Base-by-base conservation (phyloP, 768 basidiomycete genomes). In the Sarcodon sp. region DNA sequence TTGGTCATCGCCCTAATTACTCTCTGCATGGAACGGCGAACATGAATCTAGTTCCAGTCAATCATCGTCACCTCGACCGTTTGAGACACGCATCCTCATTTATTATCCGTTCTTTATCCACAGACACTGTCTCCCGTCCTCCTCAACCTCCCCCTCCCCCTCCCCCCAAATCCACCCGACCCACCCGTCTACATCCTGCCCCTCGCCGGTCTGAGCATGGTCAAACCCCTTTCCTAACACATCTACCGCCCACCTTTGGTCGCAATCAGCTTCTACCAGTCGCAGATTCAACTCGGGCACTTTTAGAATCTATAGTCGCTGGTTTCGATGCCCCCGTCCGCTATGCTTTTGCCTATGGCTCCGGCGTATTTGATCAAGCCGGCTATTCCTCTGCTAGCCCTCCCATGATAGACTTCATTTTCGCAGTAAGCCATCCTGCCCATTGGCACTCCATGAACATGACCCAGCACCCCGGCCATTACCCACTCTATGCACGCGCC, bases 381-480 rank as follows among this genome's bases (percentile, higher is more conserved):
- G 88, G 93, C 13, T 87, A 93, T 55, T 56, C 54, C 44, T 58
- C 59, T 16, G 57, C 57, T 10, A 64, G 68, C 13, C 62, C 57
- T 38, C 92, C 92, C 0, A 88, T 98, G 86, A 76, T 97, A 16
- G 96, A 99, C 65, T 96, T 98, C 57, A 77, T 99, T 64, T 89
- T 99, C 61, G 93, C 92, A 0, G 94, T 97, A 41, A 88, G 90
- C 1, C 91, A 96, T 55, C 74, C 96, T 0, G 76, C 75, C 10
- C 90, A 96, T 58, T 99, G 93, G 71, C 96, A 98, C 63, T 87
- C 82, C 31, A 87, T 92, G 63, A 99, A 99, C 63, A 83, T 98
- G 79, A 76, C 83, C 45, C 90, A 93, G 64, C 75, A 84, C 58
- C 91, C 94, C 0, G 71, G 77, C 7, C 96, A 99, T 66, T 99